phyloP scores from a whole-genome alignment of 805 yeast genomes.

The Metschnikowia noctiluminum region DNA sequence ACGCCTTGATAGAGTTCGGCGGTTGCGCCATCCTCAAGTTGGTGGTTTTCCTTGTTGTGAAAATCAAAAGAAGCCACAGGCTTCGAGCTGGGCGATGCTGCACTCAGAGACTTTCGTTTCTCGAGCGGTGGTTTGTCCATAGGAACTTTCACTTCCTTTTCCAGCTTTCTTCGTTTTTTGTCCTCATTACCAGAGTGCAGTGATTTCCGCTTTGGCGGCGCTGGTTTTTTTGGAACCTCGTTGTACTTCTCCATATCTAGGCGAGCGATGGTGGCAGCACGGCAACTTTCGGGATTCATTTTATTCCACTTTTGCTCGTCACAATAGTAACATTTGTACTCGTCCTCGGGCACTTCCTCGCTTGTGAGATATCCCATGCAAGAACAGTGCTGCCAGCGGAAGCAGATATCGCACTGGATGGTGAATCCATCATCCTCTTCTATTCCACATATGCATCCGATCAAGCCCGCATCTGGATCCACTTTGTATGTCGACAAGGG shows the following conservation, averaged over 20 bases:
- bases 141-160: slow-evolving; percentile 11
- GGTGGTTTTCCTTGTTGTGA: slow-evolving; percentile 42
- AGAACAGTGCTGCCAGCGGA: slow-evolving; percentile 92
- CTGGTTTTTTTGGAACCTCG: slow-evolving; percentile 16
- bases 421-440: slow-evolving; percentile 92
- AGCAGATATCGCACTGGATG: slow-evolving; percentile 90
- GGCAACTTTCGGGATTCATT: slow-evolving; percentile 39
- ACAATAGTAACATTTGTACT: slow-evolving; percentile 75
- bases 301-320: slow-evolving; percentile 44
- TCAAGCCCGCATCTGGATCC: slow-evolving; percentile 78
- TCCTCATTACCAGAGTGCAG: slow-evolving; percentile 28
- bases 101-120: slow-evolving; percentile 13
- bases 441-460: slow-evolving; percentile 84
- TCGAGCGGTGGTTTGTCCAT: slow-evolving; percentile 9
- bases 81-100: slow-evolving; percentile 6
- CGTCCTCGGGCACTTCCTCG: slow-evolving; percentile 75
- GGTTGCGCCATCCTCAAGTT: slow-evolving; percentile 36
- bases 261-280: slow-evolving; percentile 28
- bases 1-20: slow-evolving; percentile 52
- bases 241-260: slow-evolving; percentile 27
- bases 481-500: slow-evolving; percentile 52
- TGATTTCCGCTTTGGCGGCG: slow-evolving; percentile 17
- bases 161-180: slow-evolving; percentile 27
- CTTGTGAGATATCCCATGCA: slow-evolving; percentile 76
- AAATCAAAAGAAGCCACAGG: slow-evolving; percentile 6